Evolutionary conservation across 352 stramenopile genomes (phyloP).

Genomic region (Phytopythium aichiense): DNA sequence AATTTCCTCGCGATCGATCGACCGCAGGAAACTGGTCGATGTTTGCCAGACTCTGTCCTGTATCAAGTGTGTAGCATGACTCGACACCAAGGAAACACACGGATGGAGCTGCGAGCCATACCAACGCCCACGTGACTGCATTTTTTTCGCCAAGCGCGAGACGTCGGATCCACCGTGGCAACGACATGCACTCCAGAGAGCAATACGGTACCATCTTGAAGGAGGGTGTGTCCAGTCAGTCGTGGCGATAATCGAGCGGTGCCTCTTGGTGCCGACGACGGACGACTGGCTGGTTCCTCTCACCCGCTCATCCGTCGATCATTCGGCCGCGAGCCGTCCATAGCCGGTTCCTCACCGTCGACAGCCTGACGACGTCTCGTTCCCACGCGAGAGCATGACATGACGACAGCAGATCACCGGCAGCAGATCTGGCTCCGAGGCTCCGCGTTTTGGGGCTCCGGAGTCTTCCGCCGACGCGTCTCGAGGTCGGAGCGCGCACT

Average conservation of each 20-base stretch:
- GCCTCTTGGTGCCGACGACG: neutral
- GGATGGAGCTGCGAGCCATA: too few species aligned
- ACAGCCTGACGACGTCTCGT: neutral
- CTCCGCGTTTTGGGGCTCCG: too few species aligned
- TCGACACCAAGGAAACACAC: too few species aligned
- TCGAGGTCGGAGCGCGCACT: too few species aligned
- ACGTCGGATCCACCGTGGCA: neutral
- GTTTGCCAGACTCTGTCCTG: too few species aligned
- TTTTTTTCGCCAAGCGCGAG: neutral
- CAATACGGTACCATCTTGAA: neutral
- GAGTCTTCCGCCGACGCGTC: too few species aligned
- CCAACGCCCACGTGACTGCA: neutral
- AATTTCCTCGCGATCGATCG: neutral
- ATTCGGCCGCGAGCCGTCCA: neutral
- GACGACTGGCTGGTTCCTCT: neutral
- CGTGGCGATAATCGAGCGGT: neutral
- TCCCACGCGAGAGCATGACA: neutral
- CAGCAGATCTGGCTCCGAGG: too few species aligned
- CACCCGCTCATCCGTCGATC: neutral
- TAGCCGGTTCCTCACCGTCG: neutral
- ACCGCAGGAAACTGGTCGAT: neutral
- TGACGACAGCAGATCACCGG: neutral
- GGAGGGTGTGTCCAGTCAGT: neutral
- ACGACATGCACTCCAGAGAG: neutral
- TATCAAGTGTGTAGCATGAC: too few species aligned